These are phyloP conservation scores for Pseudogymnoascus sp. DNA, from an alignment of 2,329 filamentous ascomycete species.

Conservation along the genomic window DNA sequence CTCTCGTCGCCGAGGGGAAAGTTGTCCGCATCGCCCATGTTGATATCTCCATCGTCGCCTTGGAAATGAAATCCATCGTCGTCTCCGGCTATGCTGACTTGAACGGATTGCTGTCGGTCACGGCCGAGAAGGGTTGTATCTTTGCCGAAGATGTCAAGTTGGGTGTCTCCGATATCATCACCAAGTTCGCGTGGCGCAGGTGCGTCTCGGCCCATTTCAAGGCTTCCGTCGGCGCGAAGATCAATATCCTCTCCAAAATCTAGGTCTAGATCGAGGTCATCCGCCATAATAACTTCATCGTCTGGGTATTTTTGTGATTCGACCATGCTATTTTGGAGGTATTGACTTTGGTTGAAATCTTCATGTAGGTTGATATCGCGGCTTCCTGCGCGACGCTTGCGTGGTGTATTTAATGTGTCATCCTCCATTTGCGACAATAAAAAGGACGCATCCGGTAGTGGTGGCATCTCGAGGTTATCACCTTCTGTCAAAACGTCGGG, in stretches of 20 bases:
- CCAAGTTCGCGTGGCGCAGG: conserved; percentile 58
- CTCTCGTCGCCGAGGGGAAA: conserved; percentile 54
- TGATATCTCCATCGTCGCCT: conserved; percentile 52
- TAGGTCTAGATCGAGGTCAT: conserved; percentile 63
- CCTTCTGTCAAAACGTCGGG: conserved; percentile 90
- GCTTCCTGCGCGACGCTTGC: conserved; percentile 49
- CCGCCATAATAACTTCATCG: conserved; percentile 48
- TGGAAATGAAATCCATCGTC: conserved; percentile 50
- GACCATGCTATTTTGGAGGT: conserved; percentile 60
- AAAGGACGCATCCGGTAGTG: conserved; percentile 81
- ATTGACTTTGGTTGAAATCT: conserved; percentile 67
- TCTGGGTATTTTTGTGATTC: conserved; percentile 39
- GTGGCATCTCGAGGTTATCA: conserved; percentile 66
- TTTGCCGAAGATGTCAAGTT: conserved; percentile 49
- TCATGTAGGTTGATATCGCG: conserved; percentile 61
- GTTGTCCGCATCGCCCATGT: conserved; percentile 48
- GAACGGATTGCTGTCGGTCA: conserved; percentile 47
- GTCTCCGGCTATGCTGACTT: conserved; percentile 39
- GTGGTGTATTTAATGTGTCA: conserved; percentile 42
- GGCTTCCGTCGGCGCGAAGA: conserved; percentile 45
- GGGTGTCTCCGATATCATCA: conserved; percentile 53
- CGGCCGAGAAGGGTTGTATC: conserved; percentile 36
- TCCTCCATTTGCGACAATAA: conserved; percentile 68
- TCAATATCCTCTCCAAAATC: conserved; percentile 59
- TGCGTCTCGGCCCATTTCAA: conserved; percentile 87